Evolutionary conservation across 805 yeast genomes (phyloP).

Genomic region (Blastobotrys peoriensis): DNA sequence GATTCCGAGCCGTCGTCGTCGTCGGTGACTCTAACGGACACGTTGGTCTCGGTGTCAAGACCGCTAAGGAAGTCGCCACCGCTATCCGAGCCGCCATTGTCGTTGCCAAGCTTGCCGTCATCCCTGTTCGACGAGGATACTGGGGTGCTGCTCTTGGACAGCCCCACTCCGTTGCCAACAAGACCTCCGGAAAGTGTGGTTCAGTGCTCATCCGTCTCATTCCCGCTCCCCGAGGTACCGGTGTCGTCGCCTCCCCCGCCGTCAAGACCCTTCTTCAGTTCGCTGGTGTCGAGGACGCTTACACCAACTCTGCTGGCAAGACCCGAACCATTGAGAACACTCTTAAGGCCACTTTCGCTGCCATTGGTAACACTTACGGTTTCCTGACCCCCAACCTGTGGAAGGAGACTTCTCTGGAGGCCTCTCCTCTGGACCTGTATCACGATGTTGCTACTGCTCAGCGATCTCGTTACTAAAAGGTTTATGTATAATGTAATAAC

Average conservation of each 20-base stretch:
- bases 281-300: constrained; percentile 99
- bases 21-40: constrained; percentile 99
- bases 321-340: constrained; percentile 99
- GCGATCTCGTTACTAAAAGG: constrained; percentile 26
- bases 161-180: constrained; percentile 97
- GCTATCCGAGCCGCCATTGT: constrained; percentile 99
- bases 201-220: constrained; percentile 96
- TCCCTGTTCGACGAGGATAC: constrained; percentile 99
- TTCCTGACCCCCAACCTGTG: constrained; percentile 99
- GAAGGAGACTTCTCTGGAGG: constrained; percentile 75
- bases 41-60: constrained; percentile 99
- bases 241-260: constrained; percentile 99
- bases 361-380: constrained; percentile 99
- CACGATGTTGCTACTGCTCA: constrained; percentile 30
- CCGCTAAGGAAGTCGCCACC: constrained; percentile 99
- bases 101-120: constrained; percentile 97
- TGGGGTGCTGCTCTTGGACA: constrained; percentile 99
- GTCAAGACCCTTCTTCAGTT: constrained; percentile 98
- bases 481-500: constrained; percentile 4
- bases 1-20: constrained; percentile 99
- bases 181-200: constrained; percentile 99
- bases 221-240: constrained; percentile 99
- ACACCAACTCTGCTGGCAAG: constrained; percentile 97
- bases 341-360: constrained; percentile 98
- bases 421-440: constrained; percentile 93